Percentiles rank a stretch among this genome's conserved stretches.
Evolutionary conservation across 2,329 filamentous ascomycete genomes (phyloP).

Genomic region (Ramularia endophylla): DNA sequence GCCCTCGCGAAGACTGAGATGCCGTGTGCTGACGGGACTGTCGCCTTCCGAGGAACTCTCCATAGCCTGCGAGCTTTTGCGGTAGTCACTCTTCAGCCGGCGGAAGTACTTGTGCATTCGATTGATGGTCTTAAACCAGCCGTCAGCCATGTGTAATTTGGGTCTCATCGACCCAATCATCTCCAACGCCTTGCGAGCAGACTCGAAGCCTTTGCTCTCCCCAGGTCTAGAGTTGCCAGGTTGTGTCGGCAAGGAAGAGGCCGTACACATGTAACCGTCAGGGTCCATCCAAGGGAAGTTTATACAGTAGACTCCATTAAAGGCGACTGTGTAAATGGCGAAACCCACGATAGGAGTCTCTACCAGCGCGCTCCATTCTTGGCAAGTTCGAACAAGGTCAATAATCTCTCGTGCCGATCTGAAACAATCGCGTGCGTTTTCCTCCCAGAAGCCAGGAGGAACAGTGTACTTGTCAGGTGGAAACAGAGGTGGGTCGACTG

Average conservation of each 20-base stretch:
- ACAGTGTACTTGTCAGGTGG: slow-evolving; percentile 41
- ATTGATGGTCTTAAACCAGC: slow-evolving; percentile 50
- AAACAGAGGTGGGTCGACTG: slow-evolving; percentile 55
- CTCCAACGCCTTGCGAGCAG: slow-evolving; percentile 45
- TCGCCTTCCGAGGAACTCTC: slow-evolving; percentile 28
- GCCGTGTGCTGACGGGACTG: slow-evolving; percentile 24
- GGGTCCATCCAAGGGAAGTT: slow-evolving; percentile 66
- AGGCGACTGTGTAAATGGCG: slow-evolving; percentile 60
- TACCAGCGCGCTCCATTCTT: slow-evolving; percentile 54
- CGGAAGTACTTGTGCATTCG: slow-evolving; percentile 51
- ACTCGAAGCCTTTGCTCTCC: slow-evolving; percentile 33
- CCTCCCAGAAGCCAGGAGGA: slow-evolving; percentile 55
- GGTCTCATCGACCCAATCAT: slow-evolving; percentile 48
- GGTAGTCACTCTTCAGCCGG: slow-evolving; percentile 46
- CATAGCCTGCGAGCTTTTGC: slow-evolving; percentile 28
- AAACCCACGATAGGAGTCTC: slow-evolving; percentile 64
- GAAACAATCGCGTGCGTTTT: slow-evolving; percentile 58
- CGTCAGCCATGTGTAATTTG: slow-evolving; percentile 52
- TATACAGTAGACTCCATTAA: slow-evolving; percentile 58
- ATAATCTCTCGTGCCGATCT: slow-evolving; percentile 57
- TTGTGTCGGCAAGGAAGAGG: slow-evolving; percentile 7
- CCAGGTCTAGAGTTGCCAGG: slow-evolving; percentile 10
- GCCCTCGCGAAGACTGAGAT: slow-evolving; percentile 28
- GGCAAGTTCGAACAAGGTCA: slow-evolving; percentile 57
- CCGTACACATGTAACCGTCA: slow-evolving; percentile 46